Percentiles rank a stretch among this genome's conserved stretches.
These are phyloP conservation scores for Cryptosporidium muris DNA, from an alignment of 169 alveolate genomes.

Conservation along the genomic window DNA sequence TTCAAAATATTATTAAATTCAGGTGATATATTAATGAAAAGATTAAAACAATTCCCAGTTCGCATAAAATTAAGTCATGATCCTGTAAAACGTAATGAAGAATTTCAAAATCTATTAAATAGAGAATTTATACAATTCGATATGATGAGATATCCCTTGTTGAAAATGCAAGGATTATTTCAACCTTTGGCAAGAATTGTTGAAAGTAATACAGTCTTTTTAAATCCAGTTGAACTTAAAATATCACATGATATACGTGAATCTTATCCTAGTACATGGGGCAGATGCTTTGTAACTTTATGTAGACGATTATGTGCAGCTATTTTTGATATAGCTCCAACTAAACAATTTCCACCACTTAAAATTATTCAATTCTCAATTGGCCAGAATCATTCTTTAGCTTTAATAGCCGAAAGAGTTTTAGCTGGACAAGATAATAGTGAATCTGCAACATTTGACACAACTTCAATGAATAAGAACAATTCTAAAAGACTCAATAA, in stretches of 20 bases:
- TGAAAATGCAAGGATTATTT: constrained; percentile 71
- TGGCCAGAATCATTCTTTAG: constrained; percentile 65
- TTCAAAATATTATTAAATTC: constrained; percentile 9
- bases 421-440: constrained; percentile 58
- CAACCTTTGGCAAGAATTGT: constrained; percentile 70
- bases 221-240: constrained; percentile 54
- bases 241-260: constrained; percentile 51
- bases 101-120: constrained; percentile 32
- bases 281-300: constrained; percentile 66
- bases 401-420: constrained; percentile 58
- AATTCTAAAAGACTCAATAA: background rate
- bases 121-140: constrained; percentile 59
- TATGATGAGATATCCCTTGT: constrained; percentile 69
- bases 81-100: constrained; percentile 27
- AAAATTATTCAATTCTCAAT: constrained; percentile 63
- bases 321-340: constrained; percentile 67
- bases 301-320: constrained; percentile 68
- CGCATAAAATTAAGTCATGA: constrained; percentile 32
- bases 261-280: constrained; percentile 71
- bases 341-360: constrained; percentile 68
- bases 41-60: constrained; percentile 22
- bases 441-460: constrained; percentile 33
- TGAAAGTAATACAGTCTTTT: constrained; percentile 68
- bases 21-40: constrained; percentile 31
- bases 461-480: background rate